Conservation (phyloP, 177 flowering plant genomes). For the Vitis hybrid region DNA sequence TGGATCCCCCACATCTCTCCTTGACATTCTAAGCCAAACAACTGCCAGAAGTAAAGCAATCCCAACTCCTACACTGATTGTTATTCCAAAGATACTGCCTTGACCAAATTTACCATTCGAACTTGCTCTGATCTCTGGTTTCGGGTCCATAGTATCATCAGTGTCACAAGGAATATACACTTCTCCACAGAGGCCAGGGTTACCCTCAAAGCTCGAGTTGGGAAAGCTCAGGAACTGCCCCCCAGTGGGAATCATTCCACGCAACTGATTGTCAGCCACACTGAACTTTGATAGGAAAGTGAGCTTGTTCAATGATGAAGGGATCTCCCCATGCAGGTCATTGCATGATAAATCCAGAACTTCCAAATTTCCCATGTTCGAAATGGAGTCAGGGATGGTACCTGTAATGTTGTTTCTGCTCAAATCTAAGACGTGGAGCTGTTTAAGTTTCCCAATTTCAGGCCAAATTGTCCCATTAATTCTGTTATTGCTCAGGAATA, state of each 20-base stretch:
- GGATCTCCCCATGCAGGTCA: slow-evolving; percentile 63
- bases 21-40: slow-evolving; percentile 44
- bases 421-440: slow-evolving; percentile 75
- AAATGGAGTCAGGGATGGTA: slow-evolving; percentile 58
- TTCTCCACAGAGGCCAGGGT: slow-evolving; percentile 63
- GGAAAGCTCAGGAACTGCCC: slow-evolving; percentile 82
- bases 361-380: slow-evolving; percentile 70
- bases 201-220: slow-evolving; percentile 77
- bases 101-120: slow-evolving; percentile 31
- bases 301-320: slow-evolving; percentile 55
- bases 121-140: slow-evolving; percentile 23
- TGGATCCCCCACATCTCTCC: slow-evolving; percentile 30
- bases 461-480: slow-evolving; percentile 63
- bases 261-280: slow-evolving; percentile 75
- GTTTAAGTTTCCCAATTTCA: slow-evolving; percentile 65
- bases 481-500: slow-evolving; percentile 57
- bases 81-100: slow-evolving; percentile 49
- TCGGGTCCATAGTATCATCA: slow-evolving; percentile 13
- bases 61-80: slow-evolving; percentile 57
- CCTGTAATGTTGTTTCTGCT: slow-evolving; percentile 74
- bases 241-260: slow-evolving; percentile 62
- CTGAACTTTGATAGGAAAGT: slow-evolving; percentile 78
- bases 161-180: slow-evolving; percentile 38
- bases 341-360: slow-evolving; percentile 67
- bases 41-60: slow-evolving; percentile 54